Conservation (phyloP, 257 asterid genomes). For the Eustoma russellianum region DNA sequence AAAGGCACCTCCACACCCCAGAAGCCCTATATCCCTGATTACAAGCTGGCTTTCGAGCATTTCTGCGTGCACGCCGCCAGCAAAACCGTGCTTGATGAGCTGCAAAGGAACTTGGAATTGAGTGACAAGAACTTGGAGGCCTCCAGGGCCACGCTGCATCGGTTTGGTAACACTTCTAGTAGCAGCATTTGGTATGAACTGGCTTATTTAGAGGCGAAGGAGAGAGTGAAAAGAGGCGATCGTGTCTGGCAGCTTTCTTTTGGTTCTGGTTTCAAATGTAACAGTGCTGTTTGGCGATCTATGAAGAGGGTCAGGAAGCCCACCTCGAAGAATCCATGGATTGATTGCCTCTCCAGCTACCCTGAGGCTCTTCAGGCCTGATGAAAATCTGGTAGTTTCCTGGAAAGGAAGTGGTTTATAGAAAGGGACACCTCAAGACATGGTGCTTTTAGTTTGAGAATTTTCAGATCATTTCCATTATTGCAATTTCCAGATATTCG, state of each 20-base stretch:
- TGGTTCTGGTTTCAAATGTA: conserved; percentile 97
- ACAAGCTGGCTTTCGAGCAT: conserved; percentile 93
- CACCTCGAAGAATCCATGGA: conserved; percentile 52
- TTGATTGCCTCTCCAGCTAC: conserved; percentile 48
- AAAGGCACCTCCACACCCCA: conserved; percentile 18
- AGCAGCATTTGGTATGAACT: conserved; percentile 95
- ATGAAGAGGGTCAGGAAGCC: conserved; percentile 33
- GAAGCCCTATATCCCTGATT: conserved; percentile 89
- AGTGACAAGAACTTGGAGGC: conserved; percentile 72
- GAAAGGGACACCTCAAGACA: no score
- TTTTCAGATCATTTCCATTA: no score
- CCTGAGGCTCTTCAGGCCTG: conserved; percentile 20
- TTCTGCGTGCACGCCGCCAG: conserved; percentile 89
- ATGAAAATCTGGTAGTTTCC: not conserved
- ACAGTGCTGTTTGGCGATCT: conserved; percentile 83
- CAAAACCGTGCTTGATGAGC: conserved; percentile 76
- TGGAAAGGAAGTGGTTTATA: no score
- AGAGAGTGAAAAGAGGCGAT: conserved; percentile 49
- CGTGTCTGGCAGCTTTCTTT: conserved; percentile 88
- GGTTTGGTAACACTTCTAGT: conserved; percentile 94
- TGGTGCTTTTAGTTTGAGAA: no score
- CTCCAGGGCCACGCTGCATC: conserved; percentile 57
- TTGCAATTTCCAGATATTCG: no score
- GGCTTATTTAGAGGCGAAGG: conserved; percentile 88
- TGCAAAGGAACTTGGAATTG: conserved; percentile 76